phyloP scores from a whole-genome alignment of 805 yeast genomes.

The Cyberlindnera mycetangii region DNA sequence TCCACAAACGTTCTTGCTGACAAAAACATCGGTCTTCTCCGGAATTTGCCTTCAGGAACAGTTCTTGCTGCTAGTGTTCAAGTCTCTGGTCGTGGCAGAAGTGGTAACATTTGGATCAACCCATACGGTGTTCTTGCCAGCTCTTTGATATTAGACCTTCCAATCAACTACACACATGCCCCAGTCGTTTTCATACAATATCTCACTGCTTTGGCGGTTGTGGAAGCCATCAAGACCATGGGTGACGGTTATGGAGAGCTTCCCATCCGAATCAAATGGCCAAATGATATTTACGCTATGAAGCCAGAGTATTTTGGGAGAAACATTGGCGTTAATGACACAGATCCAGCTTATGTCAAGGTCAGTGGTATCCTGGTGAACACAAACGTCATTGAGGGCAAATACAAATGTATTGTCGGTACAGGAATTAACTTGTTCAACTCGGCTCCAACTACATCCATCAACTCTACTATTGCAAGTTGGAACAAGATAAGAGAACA shows the following conservation, averaged over 20 bases:
- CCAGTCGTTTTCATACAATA: conserved; percentile 86
- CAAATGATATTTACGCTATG: conserved; percentile 82
- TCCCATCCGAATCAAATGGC: conserved; percentile 92
- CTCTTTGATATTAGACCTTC: conserved; percentile 63
- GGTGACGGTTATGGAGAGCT: conserved; percentile 62
- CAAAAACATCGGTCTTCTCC: conserved; percentile 58
- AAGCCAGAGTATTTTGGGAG: conserved; percentile 58
- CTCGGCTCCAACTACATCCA: conserved; percentile 88
- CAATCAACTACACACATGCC: conserved; percentile 40
- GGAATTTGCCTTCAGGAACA: conserved; percentile 62
- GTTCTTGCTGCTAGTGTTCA: conserved; percentile 76
- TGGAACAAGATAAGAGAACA: conserved; percentile 51
- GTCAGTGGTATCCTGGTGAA: conserved; percentile 84
- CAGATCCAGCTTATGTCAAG: conserved; percentile 68
- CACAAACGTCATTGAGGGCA: conserved; percentile 59
- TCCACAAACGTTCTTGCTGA: conserved; percentile 83
- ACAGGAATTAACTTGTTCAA: conserved; percentile 83
- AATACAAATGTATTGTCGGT: conserved; percentile 73
- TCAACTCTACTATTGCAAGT: conserved; percentile 63
- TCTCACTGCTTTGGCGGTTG: conserved; percentile 74
- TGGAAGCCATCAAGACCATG: conserved; percentile 69
- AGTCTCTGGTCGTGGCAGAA: conserved; percentile 89
- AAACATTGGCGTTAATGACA: conserved; percentile 41
- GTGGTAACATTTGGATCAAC: conserved; percentile 92
- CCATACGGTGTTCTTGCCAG: conserved; percentile 90